A percentile compares a stretch with the other conserved stretches of the same genome.
Conservation (phyloP, 2,329 filamentous ascomycete species). For the Sclerotinia minor region DNA sequence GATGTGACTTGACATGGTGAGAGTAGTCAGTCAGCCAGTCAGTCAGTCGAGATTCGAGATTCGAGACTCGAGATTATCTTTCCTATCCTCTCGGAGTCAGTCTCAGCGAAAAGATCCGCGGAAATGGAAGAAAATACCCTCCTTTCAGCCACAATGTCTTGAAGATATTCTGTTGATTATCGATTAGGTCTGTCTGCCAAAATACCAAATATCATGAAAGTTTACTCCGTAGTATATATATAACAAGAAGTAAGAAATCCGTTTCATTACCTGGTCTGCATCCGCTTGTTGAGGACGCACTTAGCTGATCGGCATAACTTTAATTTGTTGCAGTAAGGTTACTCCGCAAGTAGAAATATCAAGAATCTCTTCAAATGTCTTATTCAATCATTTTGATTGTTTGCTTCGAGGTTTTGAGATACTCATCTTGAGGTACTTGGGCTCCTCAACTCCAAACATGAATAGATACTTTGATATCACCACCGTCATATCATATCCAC, state of each 20-base stretch:
- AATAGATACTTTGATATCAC: conserved; percentile 1
- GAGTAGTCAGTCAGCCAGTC: too few relatives aligned
- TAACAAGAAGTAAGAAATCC: not conserved
- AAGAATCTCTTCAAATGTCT: not conserved
- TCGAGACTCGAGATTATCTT: too few relatives aligned
- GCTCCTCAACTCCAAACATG: too few relatives aligned
- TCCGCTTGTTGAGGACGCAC: not conserved
- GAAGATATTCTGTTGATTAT: not conserved
- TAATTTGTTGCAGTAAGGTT: not conserved
- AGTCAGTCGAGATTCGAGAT: too few relatives aligned
- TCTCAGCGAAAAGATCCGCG: too few relatives aligned
- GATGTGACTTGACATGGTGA: not conserved
- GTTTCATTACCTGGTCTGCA: not conserved
- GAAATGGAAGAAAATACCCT: not conserved
- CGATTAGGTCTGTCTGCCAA: not conserved
- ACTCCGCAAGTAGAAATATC: too few relatives aligned
- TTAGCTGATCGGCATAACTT: not conserved
- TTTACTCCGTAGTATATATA: not conserved
- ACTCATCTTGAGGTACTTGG: not conserved
- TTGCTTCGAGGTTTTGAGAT: not conserved
- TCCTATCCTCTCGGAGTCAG: too few relatives aligned
- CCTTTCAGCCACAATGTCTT: too few relatives aligned
- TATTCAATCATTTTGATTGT: not conserved
- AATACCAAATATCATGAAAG: not conserved
- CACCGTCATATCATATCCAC: not conserved